Conservation (phyloP, 345 rosid species). For the Salix caprea region DNA sequence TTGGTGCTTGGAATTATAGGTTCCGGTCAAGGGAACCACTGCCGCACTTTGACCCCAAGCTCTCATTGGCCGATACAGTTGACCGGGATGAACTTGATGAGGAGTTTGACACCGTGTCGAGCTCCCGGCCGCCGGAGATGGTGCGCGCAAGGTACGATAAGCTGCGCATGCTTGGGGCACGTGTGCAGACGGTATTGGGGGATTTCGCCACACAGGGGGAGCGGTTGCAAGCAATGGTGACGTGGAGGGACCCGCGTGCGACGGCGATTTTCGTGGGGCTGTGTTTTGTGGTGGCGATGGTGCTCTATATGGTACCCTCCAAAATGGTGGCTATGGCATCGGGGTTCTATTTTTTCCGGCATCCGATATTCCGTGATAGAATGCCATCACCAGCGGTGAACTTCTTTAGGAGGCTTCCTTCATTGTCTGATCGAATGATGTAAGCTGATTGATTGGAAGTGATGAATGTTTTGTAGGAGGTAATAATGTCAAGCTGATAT, state of each 20-base stretch:
- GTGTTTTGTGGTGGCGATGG: constrained; percentile 66
- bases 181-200: constrained; percentile 62
- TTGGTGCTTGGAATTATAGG: constrained; percentile 77
- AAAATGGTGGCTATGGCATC: constrained; percentile 85
- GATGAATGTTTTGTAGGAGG: too few species aligned
- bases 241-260: constrained; percentile 84
- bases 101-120: constrained; percentile 67
- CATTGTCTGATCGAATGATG: constrained; percentile 78
- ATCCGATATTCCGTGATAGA: constrained; percentile 70
- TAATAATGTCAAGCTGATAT: too few species aligned
- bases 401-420: constrained; percentile 74
- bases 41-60: constrained; percentile 68
- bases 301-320: constrained; percentile 63
- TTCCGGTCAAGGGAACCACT: constrained; percentile 45
- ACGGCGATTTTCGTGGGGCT: constrained; percentile 69
- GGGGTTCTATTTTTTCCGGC: constrained; percentile 82
- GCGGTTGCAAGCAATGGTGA: constrained; percentile 67
- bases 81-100: constrained; percentile 66
- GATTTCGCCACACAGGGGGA: constrained; percentile 78
- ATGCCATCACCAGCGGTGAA: constrained; percentile 70
- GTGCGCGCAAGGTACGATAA: constrained; percentile 52
- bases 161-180: constrained; percentile 45
- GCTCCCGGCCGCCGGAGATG: constrained; percentile 39
- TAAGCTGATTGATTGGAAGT: constrained; percentile 9
- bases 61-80: constrained; percentile 53